A percentile compares a stretch with the other conserved stretches of the same genome.
Evolutionary conservation across 148 eudicot genomes (phyloP).

Genomic region (Linanthus parryae): DNA sequence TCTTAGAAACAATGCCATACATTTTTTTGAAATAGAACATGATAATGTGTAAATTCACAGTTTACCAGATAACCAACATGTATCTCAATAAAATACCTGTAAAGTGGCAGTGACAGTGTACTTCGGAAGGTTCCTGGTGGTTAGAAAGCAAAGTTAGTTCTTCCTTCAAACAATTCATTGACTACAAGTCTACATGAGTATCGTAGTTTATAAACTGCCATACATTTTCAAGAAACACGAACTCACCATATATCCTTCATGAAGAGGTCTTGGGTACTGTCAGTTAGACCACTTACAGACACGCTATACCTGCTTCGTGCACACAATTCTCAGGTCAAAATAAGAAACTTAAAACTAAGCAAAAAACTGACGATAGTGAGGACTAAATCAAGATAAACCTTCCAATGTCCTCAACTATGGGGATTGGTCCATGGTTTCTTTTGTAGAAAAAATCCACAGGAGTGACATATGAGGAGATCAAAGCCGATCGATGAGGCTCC

Average conservation of each 20-base stretch:
- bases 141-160: slow-evolving; percentile 9
- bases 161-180: slow-evolving; percentile 12
- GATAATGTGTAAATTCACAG: no score
- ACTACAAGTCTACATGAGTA: no score
- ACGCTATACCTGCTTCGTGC: slow-evolving; percentile 52
- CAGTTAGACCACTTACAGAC: slow-evolving; percentile 51
- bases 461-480: slow-evolving; percentile 82
- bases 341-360: neutral
- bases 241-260: slow-evolving; percentile 82
- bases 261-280: slow-evolving; percentile 43
- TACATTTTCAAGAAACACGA: no score
- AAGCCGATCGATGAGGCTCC: slow-evolving; percentile 71
- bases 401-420: slow-evolving; percentile 72
- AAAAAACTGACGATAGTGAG: neutral
- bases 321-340: neutral
- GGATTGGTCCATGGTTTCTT: slow-evolving; percentile 96
- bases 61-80: neutral
- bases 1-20: no score
- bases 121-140: slow-evolving; percentile 75
- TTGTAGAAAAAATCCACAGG: slow-evolving; percentile 92
- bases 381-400: no score
- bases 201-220: no score
- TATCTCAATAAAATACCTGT: slow-evolving; percentile 42
- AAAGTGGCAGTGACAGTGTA: slow-evolving; percentile 73
- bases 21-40: no score